Evolutionary conservation across 2,329 filamentous ascomycete species (phyloP), one percentile per base, ranked within the genome.

Genomic region (Aureobasidium namibiae): DNA sequence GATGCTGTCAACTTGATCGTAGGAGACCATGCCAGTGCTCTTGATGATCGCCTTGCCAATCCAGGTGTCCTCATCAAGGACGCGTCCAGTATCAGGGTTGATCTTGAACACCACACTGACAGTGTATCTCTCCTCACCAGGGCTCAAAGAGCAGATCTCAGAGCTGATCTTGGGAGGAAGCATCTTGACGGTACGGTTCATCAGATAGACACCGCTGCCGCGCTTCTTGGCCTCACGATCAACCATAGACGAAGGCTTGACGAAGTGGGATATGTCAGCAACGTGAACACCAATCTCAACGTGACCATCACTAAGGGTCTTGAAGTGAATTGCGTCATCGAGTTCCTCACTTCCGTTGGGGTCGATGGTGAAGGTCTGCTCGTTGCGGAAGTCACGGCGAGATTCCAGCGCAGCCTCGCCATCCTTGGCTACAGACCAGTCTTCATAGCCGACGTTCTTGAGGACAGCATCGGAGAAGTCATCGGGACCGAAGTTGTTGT

Each of bases 221-320:
- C 94, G 90, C 81, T 97, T 99, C 83, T 94, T 96, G 11, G 94
- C 94, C 75, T 99, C 94, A 48, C 94, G 88, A 69, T 99, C 94
- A 53, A 97, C 92, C 46, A 97, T 83, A 16, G 92, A 96, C 78
- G 95, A 95, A 49, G 87, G 81, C 81, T 97, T 97, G 72, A 99
- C 90, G 71, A 99, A 99, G 76, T 99, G 90, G 62, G 94, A 87
- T 65, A 97, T 87, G 73, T 99, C 94, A 33, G 92, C 86, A 69
- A 99, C 89, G 75, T 99, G 94, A 60, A 97, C 85, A 76, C 92
- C 94, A 66, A 99, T 88, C 72, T 99, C 92, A 63, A 96, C 86
- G 73, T 89, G 88, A 69, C 89, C 91, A 73, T 96, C 89, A 14
- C 83, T 78, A 59, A 90, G 82, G 39, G 85, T 82, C 78, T 95